phyloP scores from a whole-genome alignment of 2,329 filamentous ascomycete species.

The Torrubiella hemipterigena region DNA sequence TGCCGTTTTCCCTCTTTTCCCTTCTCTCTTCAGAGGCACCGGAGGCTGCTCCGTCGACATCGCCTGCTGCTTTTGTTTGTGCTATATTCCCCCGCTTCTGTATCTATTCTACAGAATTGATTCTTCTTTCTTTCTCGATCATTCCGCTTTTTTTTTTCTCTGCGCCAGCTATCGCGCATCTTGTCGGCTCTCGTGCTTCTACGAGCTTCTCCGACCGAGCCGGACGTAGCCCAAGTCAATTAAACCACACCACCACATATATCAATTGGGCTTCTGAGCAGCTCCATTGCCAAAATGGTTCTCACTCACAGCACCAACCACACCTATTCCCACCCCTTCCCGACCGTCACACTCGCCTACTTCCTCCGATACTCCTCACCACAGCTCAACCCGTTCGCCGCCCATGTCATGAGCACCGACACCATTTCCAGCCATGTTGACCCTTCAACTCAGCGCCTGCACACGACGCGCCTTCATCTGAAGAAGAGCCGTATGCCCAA shows the following conservation, averaged over 20 bases:
- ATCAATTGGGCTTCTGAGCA: constrained; percentile 5
- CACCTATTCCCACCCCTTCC: constrained; percentile 69
- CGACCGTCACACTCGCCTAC: constrained; percentile 77
- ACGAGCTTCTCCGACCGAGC: constrained; percentile 12
- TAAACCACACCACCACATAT: not conserved
- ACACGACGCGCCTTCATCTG: constrained; percentile 68
- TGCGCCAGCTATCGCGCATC: not conserved
- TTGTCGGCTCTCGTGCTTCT: constrained; percentile 6
- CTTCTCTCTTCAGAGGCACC: constrained; percentile 9
- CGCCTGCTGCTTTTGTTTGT: constrained; percentile 1
- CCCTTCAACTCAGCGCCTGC: constrained; percentile 58
- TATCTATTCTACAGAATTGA: not conserved
- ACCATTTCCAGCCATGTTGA: constrained; percentile 67
- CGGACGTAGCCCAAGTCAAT: constrained; percentile 8
- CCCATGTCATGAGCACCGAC: constrained; percentile 73
- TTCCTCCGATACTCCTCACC: constrained; percentile 73
- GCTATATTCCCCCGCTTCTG: not conserved
- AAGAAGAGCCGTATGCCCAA: constrained; percentile 70
- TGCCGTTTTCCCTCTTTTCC: constrained; percentile 5
- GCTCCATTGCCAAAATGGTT: constrained; percentile 35
- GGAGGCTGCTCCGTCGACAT: constrained; percentile 5
- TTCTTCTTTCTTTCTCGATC: constrained; percentile 1
- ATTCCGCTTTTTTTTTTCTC: constrained; percentile 1
- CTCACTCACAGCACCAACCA: constrained; percentile 56
- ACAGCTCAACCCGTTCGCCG: constrained; percentile 64